Conservation (phyloP, 257 asterid species). For the Plantago ovata region DNA sequence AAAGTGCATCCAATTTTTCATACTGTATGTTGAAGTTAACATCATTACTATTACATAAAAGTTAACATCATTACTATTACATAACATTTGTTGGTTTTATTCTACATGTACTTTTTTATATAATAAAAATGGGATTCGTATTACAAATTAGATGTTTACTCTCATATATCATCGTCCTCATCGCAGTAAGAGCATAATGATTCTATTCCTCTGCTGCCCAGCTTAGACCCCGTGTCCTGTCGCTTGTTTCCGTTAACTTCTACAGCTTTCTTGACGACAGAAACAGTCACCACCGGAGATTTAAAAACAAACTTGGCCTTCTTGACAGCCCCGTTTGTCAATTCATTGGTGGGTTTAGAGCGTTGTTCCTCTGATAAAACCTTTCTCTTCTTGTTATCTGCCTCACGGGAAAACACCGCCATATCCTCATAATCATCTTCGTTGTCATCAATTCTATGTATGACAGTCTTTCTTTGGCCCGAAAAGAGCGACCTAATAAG, state of each 20-base stretch:
- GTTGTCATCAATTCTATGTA: conserved; percentile 58
- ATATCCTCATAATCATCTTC: conserved; percentile 52
- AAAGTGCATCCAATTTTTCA: too few relatives aligned
- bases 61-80: too few relatives aligned
- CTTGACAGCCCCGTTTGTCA: conserved; percentile 25
- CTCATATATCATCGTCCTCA: too few relatives aligned
- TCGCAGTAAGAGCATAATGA: too few relatives aligned
- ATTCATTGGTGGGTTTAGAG: conserved; percentile 40
- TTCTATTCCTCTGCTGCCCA: too few relatives aligned
- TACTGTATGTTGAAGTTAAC: too few relatives aligned
- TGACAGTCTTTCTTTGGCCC: conserved; percentile 42
- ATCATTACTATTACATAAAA: too few relatives aligned
- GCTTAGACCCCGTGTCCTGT: conserved; percentile 12
- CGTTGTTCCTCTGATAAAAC: conserved; percentile 25
- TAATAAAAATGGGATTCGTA: too few relatives aligned
- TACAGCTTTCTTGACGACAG: conserved; percentile 42
- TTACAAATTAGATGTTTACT: too few relatives aligned
- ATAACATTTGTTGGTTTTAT: too few relatives aligned
- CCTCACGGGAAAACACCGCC: too few relatives aligned
- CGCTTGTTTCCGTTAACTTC: conserved; percentile 19
- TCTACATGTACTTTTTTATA: too few relatives aligned
- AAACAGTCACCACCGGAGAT: conserved; percentile 33
- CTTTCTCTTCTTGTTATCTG: conserved; percentile 61
- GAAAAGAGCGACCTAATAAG: conserved; percentile 50
- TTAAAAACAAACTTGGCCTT: conserved; percentile 27